Base-by-base conservation (phyloP, 176 grass and related monocot genomes). In the Guadua angustifolia region DNA sequence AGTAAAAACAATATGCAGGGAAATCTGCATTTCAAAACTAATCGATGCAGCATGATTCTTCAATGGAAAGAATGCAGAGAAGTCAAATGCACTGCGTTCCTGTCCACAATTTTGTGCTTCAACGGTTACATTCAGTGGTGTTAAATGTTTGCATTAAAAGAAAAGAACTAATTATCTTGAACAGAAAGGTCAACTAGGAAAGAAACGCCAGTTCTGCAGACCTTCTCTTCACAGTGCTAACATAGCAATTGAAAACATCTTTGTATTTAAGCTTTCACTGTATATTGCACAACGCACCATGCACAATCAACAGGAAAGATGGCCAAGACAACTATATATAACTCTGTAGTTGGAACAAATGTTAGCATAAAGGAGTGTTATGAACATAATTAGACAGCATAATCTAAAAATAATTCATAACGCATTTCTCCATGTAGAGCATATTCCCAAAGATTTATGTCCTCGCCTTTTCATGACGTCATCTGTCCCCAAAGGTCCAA, bases 221-320 rank as follows among this genome's bases (percentile, higher is more conserved):
- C 3, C 4, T 40, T 52, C 24, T 65, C 45, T 40, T 64, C 49
- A 42, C 8, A 42, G 22, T 19, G 24, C 5, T 29, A 32, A 71
- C 22, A 26, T 71, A 71, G 6, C 12, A 71, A 71, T 39, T 26
- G 12, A 71, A 7, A 71, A 49, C 13, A 72, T 24, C 44, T 39
- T 39, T 36, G 35, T 6, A 25, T 68, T 19, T 49, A 6, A 77
- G 11, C 17, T 85, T 77, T 69, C 50, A n/a, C 22, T 33, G 29
- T 58, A 76, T 19, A 59, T 14, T 53, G 33, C 21, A 39, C 32
- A 45, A 51, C 29, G 65, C 19, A 64, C 7, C 29, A 39, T 40
- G 14, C 44, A 52, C 19, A 14, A 21, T 65, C 51, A 74, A 84
- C 24, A 35, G 56, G 26, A 71, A 56, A 71, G 15, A 78, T 43